phyloP scores from a whole-genome alignment of 768 basidiomycete genomes.

The Suillus ampliporus region DNA sequence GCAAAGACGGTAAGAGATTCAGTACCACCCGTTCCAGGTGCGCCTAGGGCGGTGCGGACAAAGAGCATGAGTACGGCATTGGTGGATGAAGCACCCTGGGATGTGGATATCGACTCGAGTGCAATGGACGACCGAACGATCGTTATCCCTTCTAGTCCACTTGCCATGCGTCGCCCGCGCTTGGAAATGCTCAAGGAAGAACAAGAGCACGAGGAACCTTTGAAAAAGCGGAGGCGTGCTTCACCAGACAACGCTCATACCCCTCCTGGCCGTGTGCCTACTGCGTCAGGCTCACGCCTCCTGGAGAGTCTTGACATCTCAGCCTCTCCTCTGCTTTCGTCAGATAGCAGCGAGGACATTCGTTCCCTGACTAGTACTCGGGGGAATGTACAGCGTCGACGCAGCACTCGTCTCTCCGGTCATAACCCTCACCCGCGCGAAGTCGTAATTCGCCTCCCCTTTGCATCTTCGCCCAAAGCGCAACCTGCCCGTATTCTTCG shows the following conservation, averaged over 20 bases:
- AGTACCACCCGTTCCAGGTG: not conserved
- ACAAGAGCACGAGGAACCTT: slow-evolving; percentile 25
- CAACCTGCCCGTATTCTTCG: slow-evolving; percentile 29
- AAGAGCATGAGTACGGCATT: not conserved
- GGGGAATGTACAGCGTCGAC: slow-evolving; percentile 20
- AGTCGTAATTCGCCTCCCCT: slow-evolving; percentile 29
- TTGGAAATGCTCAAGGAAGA: slow-evolving; percentile 33
- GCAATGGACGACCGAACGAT: slow-evolving; percentile 22
- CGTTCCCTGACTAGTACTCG: not conserved
- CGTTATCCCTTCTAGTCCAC: slow-evolving; percentile 31
- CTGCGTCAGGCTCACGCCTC: slow-evolving; percentile 22
- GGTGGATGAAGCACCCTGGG: slow-evolving; percentile 1
- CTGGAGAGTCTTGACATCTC: slow-evolving; percentile 35
- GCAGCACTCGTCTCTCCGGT: slow-evolving; percentile 28
- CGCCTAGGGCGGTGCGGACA: not conserved
- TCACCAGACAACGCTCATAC: not conserved
- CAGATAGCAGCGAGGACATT: slow-evolving; percentile 8
- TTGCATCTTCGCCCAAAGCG: slow-evolving; percentile 23
- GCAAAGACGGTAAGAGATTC: not conserved
- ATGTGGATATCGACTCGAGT: slow-evolving; percentile 12
- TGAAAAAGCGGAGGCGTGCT: slow-evolving; percentile 13
- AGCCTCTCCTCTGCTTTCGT: slow-evolving; percentile 26
- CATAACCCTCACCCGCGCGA: slow-evolving; percentile 16
- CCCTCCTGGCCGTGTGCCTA: slow-evolving; percentile 6
- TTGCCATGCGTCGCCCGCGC: slow-evolving; percentile 24